A percentile compares a stretch with the other conserved stretches of the same genome.
Evolutionary conservation across 2,329 filamentous ascomycete genomes (phyloP).

Genomic region (Nectriaceae sp.): DNA sequence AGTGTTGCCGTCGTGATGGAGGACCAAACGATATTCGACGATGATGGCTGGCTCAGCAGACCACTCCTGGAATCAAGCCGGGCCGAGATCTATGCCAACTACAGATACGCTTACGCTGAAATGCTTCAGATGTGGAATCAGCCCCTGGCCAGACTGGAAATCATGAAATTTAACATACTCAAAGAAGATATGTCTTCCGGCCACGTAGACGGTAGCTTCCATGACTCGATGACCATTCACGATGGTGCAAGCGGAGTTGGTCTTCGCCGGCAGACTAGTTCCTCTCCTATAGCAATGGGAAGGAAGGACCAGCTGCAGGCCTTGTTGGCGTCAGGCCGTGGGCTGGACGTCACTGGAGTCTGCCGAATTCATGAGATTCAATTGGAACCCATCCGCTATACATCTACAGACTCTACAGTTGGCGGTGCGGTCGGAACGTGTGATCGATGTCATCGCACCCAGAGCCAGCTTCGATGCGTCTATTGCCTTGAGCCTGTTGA

Average conservation of each 20-base stretch:
- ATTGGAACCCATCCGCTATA: constrained; percentile 58
- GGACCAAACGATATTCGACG: constrained; percentile 67
- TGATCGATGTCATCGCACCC: constrained; percentile 54
- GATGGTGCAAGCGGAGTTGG: constrained; percentile 40
- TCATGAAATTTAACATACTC: constrained; percentile 69
- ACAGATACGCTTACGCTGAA: constrained; percentile 68
- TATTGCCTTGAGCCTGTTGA: constrained; percentile 64
- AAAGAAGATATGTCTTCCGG: constrained; percentile 44
- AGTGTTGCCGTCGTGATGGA: constrained; percentile 56
- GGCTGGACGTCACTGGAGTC: constrained; percentile 63
- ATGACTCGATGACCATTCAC: constrained; percentile 39
- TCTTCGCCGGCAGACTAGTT: constrained; percentile 39
- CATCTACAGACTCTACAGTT: constrained; percentile 38
- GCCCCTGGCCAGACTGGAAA: constrained; percentile 63
- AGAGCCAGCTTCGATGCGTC: constrained; percentile 61
- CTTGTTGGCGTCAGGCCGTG: constrained; percentile 53
- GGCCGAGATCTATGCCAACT: constrained; percentile 55
- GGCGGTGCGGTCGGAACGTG: constrained; percentile 53
- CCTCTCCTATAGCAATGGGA: constrained; percentile 57
- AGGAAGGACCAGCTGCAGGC: constrained; percentile 56
- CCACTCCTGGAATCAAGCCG: constrained; percentile 57
- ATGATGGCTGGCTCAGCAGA: constrained; percentile 64
- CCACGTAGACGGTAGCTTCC: constrained; percentile 34
- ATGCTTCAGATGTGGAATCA: constrained; percentile 68
- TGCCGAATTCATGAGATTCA: constrained; percentile 65